Evolutionary conservation across 2,329 filamentous ascomycete genomes (phyloP), one percentile per base, ranked within the genome.

Genomic region (Cladosporium sp.): DNA sequence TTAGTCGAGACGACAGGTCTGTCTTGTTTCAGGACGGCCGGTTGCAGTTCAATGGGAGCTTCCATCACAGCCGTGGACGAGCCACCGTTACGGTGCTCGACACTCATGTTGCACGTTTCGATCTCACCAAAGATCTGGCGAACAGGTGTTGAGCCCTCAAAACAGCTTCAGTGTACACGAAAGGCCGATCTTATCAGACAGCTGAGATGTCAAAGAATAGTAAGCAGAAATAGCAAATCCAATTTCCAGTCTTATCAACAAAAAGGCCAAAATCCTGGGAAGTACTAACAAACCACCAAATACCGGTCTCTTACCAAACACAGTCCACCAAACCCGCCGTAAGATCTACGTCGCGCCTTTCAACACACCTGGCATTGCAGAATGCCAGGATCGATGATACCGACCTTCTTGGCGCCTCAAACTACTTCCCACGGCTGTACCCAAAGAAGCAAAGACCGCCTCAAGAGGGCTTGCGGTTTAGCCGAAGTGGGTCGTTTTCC

Each of bases 11-110:
- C n/a, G 28, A 28, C 17, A n/a, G 39, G 56, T 9, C 42, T 50
- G n/a, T 62, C 59, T 12, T 62, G 59, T 22, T 63, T 65, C 12
- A 49, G 38, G 7, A 62, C 50, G 9, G 68, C 58, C 4, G 69
- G 58, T 12, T 68, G 60, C 12, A 71, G 60, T 51, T 68, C 65
- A 6, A 67, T 59, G n/a, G 65, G 62, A 19, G 65, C 63, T 51
- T 60, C 59, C 39, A 71, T 52, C 47, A 68, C 59, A 5, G 63
- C 54, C 1, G 67, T 71, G 5, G 70, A 70, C 12, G 68, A 67
- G 20, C 64, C 61, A 12, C 61, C 64, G 50, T 67, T 67, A 7
- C 51, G 49, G 34, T 59, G 51, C 43, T 64, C 59, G 34, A 58
- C 58, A 22, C 58, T 36, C 63, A 63, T 64, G 17, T 25, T 59